Evolutionary conservation across 2,329 filamentous ascomycete genomes (phyloP).

Genomic region (Pestalotiopsis sp.): DNA sequence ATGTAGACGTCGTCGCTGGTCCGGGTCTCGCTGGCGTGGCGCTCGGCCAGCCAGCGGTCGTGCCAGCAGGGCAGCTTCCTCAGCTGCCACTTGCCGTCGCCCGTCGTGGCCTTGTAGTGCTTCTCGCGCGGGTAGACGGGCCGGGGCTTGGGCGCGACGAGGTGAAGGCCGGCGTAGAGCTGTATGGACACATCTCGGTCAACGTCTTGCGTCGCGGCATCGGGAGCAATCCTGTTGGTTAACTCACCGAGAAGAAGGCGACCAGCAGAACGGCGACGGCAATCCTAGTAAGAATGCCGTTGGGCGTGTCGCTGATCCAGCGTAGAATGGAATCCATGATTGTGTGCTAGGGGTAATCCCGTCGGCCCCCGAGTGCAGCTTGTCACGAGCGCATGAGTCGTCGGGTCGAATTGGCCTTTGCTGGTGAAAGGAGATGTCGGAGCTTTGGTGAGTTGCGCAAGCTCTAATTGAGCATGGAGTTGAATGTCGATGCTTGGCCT

Average conservation of each 20-base stretch:
- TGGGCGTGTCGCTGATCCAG: constrained; percentile 37
- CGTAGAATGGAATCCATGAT: constrained; percentile 25
- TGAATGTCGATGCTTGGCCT: neutral
- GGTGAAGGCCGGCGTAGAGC: constrained; percentile 69
- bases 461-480: neutral
- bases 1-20: constrained; percentile 36
- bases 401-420: neutral
- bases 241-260: constrained; percentile 41
- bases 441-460: neutral
- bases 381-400: constrained; percentile 4
- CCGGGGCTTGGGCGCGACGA: constrained; percentile 82
- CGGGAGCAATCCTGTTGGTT: neutral
- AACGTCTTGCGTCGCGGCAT: neutral
- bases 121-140: constrained; percentile 77
- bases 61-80: constrained; percentile 83
- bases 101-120: constrained; percentile 75
- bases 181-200: constrained; percentile 28
- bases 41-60: constrained; percentile 70
- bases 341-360: neutral
- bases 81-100: constrained; percentile 59
- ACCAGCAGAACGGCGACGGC: constrained; percentile 34
- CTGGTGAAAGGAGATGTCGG: neutral
- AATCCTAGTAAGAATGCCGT: constrained; percentile 40
- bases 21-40: constrained; percentile 50
- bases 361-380: neutral